Conservation (phyloP, 2,329 filamentous ascomycete species). For the Hypoxylon rubiginosum region DNA sequence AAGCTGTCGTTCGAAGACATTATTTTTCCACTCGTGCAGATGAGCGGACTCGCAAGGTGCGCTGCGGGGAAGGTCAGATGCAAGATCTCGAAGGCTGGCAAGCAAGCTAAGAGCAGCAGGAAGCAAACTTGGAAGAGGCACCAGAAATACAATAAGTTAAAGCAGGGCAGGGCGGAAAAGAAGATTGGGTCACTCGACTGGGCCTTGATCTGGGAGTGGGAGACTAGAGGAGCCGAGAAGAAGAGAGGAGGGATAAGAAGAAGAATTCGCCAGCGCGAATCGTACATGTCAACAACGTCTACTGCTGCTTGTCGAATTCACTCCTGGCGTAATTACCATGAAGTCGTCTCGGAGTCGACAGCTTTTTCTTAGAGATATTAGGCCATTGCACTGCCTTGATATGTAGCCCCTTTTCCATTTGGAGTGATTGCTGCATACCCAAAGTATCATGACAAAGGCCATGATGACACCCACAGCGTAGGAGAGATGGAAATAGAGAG, state of each 20-base stretch:
- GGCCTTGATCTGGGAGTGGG: slow-evolving; percentile 43
- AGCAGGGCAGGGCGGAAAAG: slow-evolving; percentile 32
- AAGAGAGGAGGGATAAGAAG: slow-evolving; percentile 35
- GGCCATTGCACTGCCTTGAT: too few relatives aligned
- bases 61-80: slow-evolving; percentile 47
- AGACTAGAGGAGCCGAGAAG: slow-evolving; percentile 32
- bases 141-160: slow-evolving; percentile 43
- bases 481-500: too few relatives aligned
- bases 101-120: slow-evolving; percentile 37
- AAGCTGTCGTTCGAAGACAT: slow-evolving; percentile 38
- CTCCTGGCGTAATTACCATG: too few relatives aligned
- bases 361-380: too few relatives aligned
- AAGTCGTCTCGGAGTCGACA: too few relatives aligned
- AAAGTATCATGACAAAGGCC: too few relatives aligned
- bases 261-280: neutral
- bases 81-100: slow-evolving; percentile 41
- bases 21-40: slow-evolving; percentile 31
- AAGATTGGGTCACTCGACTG: slow-evolving; percentile 38
- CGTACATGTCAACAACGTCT: neutral
- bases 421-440: too few relatives aligned
- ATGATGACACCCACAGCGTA: too few relatives aligned
- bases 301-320: too few relatives aligned
- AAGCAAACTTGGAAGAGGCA: slow-evolving; percentile 48
- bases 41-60: slow-evolving; percentile 44
- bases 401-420: too few relatives aligned